Evolutionary conservation across 192 early-diverging fungal genomes (phyloP).

Genomic region (Rhizophagus clarus): DNA sequence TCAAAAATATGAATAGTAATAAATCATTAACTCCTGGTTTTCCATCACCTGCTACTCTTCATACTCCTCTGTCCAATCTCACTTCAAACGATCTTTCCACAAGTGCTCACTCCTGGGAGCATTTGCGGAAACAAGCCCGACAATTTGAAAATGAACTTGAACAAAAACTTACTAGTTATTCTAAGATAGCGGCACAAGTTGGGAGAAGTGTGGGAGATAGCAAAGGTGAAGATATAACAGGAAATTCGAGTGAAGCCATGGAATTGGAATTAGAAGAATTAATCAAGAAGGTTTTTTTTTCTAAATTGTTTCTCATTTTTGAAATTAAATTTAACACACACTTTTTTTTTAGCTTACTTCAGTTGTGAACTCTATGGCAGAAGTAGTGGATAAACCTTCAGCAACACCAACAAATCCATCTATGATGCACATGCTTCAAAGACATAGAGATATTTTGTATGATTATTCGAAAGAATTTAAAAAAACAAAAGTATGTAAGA

Average conservation of each 20-base stretch:
- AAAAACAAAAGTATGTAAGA: constrained; percentile 61
- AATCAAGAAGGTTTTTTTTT: constrained; percentile 57
- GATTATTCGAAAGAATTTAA: constrained; percentile 81
- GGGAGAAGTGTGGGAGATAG: constrained; percentile 28
- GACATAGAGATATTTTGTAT: constrained; percentile 77
- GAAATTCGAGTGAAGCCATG: constrained; percentile 37
- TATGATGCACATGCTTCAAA: constrained; percentile 72
- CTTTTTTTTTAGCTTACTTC: constrained; percentile 51
- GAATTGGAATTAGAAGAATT: constrained; percentile 65
- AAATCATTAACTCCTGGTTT: not conserved
- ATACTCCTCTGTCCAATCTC: not conserved
- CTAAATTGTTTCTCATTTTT: not conserved
- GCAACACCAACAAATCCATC: constrained; percentile 56
- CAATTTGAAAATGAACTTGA: constrained; percentile 76
- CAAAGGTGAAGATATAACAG: constrained; percentile 7
- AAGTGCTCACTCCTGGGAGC: constrained; percentile 60
- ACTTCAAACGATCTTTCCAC: constrained; percentile 3
- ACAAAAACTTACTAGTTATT: constrained; percentile 57
- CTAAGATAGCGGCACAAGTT: constrained; percentile 47
- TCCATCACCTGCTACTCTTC: constrained; percentile 10
- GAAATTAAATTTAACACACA: too few species aligned
- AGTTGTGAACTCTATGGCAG: constrained; percentile 65
- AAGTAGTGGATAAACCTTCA: constrained; percentile 55
- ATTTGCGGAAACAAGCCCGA: constrained; percentile 68
- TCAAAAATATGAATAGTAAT: not conserved